Conservation (phyloP, 2,329 filamentous ascomycete species). For the Leptographium radiaticola region DNA sequence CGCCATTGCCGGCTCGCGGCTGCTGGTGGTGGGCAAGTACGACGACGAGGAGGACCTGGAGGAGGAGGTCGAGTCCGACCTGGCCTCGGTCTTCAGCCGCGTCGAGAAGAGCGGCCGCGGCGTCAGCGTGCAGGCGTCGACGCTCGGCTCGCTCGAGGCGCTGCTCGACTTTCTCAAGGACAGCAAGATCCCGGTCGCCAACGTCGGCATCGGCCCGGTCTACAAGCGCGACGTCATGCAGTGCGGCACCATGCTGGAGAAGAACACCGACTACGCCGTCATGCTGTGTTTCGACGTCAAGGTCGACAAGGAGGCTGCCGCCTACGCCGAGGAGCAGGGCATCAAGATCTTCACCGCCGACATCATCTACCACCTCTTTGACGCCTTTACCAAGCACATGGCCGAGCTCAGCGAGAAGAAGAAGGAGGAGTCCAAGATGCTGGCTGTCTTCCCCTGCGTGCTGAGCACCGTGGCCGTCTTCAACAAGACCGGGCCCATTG, state of each 20-base stretch:
- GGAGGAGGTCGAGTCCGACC: conserved; percentile 91
- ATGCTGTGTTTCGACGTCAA: conserved; percentile 99
- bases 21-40: conserved; percentile 86
- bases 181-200: conserved; percentile 93
- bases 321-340: conserved; percentile 83
- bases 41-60: conserved; percentile 95
- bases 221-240: conserved; percentile 97
- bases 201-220: conserved; percentile 93
- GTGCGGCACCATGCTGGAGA: conserved; percentile 92
- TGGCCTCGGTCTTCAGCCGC: conserved; percentile 79
- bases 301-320: conserved; percentile 89
- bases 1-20: conserved; percentile 88
- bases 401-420: conserved; percentile 72
- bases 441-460: conserved; percentile 93
- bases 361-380: conserved; percentile 98
- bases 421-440: conserved; percentile 91
- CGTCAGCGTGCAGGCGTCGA: conserved; percentile 95
- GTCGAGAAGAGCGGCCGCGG: conserved; percentile 87
- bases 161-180: conserved; percentile 90
- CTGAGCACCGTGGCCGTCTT: conserved; percentile 84
- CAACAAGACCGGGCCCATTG: conserved; percentile 95
- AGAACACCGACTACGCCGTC: conserved; percentile 86
- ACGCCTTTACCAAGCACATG: conserved; percentile 94
- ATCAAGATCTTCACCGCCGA: conserved; percentile 98
- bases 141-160: conserved; percentile 90